These are phyloP conservation scores for Takakia lepidozioides DNA, from an alignment of 225 moss, liverwort and hornwort genomes.

Conservation along the genomic window DNA sequence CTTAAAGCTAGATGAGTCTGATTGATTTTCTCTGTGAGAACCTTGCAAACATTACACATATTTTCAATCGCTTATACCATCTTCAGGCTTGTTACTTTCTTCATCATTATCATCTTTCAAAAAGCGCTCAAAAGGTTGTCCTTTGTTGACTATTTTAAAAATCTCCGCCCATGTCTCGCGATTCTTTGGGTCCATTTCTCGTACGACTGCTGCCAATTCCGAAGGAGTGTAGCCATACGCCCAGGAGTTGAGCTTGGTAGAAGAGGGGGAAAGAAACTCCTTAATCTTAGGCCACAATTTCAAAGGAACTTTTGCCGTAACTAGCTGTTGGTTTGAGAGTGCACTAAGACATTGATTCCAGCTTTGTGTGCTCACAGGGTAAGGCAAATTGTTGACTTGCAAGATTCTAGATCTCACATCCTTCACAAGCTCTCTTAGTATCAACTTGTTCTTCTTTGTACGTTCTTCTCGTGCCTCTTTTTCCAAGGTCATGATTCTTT, in stretches of 20 bases:
- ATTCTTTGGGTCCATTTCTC: constrained; percentile 5
- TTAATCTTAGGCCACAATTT: constrained; percentile 16
- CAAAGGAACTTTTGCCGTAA: constrained; percentile 8
- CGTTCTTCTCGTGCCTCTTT: not conserved
- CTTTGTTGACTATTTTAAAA: constrained; percentile 14
- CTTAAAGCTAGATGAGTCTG: no score
- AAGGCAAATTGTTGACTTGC: constrained; percentile 14
- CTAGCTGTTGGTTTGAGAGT: constrained; percentile 11
- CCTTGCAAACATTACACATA: no score
- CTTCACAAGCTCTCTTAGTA: constrained; percentile 24
- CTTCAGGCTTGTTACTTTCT: no score
- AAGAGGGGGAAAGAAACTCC: constrained; percentile 12
- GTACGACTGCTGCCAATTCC: constrained; percentile 11
- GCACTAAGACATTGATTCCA: constrained; percentile 13
- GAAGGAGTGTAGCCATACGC: constrained; percentile 16
- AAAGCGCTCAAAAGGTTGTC: constrained; percentile 3
- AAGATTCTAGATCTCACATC: constrained; percentile 6
- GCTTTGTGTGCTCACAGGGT: constrained; percentile 2
- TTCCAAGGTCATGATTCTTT: constrained; percentile 8
- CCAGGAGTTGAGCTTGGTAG: constrained; percentile 21
- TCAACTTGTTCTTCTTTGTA: constrained; percentile 10
- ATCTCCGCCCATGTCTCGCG: constrained; percentile 12
- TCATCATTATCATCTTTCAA: no score
- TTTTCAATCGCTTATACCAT: no score
- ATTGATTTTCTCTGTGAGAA: no score